Base-by-base conservation (phyloP, 805 yeast species). In the Hanseniaspora lindneri region DNA sequence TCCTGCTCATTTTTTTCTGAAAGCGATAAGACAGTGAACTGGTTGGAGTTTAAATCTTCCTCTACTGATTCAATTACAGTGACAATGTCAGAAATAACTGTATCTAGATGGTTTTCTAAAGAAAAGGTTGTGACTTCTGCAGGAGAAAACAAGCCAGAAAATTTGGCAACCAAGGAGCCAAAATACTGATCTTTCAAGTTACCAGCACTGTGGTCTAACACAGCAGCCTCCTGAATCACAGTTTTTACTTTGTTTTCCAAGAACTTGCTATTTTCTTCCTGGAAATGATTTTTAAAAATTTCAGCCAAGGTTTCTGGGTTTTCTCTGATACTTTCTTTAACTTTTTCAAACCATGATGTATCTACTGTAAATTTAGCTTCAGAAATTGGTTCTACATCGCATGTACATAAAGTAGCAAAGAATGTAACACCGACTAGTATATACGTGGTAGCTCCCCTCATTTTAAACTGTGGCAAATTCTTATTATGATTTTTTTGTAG, bases 311-410 rank as follows among this genome's bases (percentile, higher is more conserved):
- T 24, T 24, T 24, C 30, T 9, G 49, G 42, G 13, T 44, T 35
- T 13, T 20, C 14, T 30, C 35, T 29, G 13, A 30, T 5, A 19
- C 19, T 14, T 2, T 4, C 25, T 20, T 44, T 44, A 16, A 44
- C 29, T 9, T 16, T 21, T 3, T 32, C 30, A 44, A 44, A 44
- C 49, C 49, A 44, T n/a, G n/a, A n/a, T n/a, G n/a, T n/a, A n/a
- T n/a, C n/a, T n/a, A n/a, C n/a, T n/a, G n/a, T n/a, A n/a, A n/a
- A n/a, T n/a, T n/a, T n/a, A n/a, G n/a, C n/a, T n/a, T n/a, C n/a
- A n/a, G n/a, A n/a, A n/a, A n/a, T n/a, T n/a, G n/a, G n/a, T n/a
- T n/a, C n/a, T n/a, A n/a, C n/a, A n/a, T n/a, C n/a, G n/a, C n/a
- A n/a, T n/a, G n/a, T n/a, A n/a, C n/a, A n/a, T n/a, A n/a, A n/a